Evolutionary conservation across 208 protist species (phyloP).

Genomic region (Trypanosoma avium): DNA sequence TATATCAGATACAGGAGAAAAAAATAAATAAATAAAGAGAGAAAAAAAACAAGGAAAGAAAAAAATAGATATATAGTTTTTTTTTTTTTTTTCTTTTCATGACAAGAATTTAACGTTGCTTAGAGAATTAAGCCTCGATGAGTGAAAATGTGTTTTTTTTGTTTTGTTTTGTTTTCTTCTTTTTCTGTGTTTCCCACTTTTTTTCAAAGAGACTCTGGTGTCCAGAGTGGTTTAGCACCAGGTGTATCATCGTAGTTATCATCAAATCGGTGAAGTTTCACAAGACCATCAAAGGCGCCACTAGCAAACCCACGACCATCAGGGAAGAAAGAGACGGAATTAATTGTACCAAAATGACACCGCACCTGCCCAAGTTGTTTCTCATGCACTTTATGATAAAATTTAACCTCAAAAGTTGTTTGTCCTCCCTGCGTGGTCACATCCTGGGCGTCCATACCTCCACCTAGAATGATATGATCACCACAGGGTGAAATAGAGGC

Average conservation of each 20-base stretch:
- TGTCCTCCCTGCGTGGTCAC: conserved; percentile 93
- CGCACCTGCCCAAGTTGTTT: conserved; percentile 95
- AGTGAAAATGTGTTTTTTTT: not conserved
- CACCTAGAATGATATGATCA: conserved; percentile 94
- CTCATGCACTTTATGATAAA: conserved; percentile 96
- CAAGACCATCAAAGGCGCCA: conserved; percentile 95
- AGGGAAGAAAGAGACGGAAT: conserved; percentile 95
- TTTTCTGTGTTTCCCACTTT: not conserved
- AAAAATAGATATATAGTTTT: not conserved
- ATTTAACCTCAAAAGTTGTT: conserved; percentile 95
- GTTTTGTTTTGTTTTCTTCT: not conserved
- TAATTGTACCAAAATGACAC: conserved; percentile 99
- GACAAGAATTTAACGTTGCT: not conserved
- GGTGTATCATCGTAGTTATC: conserved; percentile 86
- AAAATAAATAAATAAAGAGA: not conserved
- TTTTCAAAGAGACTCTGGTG: conserved; percentile 18
- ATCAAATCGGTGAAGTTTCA: conserved; percentile 96
- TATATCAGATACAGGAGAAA: not conserved
- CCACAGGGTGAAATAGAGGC: conserved; percentile 93
- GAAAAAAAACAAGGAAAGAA: not conserved
- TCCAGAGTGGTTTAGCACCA: conserved; percentile 70
- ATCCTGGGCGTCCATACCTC: conserved; percentile 95
- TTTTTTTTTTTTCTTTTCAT: not conserved
- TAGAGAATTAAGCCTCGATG: not conserved
- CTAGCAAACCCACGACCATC: conserved; percentile 93